Conservation (phyloP, 305 asterid species). For the Plantago coronopus region DNA sequence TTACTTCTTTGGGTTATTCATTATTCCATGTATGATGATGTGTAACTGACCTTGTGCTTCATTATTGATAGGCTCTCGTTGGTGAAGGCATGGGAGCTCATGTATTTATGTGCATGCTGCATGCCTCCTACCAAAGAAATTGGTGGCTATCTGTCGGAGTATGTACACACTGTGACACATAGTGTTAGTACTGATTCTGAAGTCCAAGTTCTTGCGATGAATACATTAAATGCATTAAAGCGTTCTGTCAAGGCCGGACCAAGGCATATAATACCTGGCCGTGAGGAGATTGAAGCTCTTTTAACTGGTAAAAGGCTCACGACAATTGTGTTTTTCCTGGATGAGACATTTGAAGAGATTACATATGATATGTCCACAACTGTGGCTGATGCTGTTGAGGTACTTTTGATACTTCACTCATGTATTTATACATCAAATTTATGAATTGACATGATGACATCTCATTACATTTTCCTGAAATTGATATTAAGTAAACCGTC, state of each 20-base stretch:
- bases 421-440: conserved; percentile 9
- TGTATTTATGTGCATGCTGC: conserved; percentile 92
- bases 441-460: not conserved
- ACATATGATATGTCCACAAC: conserved; percentile 95
- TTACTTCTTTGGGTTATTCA: conserved; percentile 1
- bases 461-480: not conserved
- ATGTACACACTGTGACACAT: conserved; percentile 69
- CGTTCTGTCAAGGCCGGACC: conserved; percentile 93
- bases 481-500: not conserved
- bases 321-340: conserved; percentile 90
- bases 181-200: conserved; percentile 63
- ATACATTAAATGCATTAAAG: conserved; percentile 78
- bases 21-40: conserved; percentile 14
- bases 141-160: conserved; percentile 84
- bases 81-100: conserved; percentile 90
- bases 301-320: conserved; percentile 90
- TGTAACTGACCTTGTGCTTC: conserved; percentile 20
- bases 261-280: conserved; percentile 78
- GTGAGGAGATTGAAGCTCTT: conserved; percentile 91
- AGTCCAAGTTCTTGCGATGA: conserved; percentile 75
- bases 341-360: conserved; percentile 96
- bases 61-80: conserved; percentile 48
- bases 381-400: conserved; percentile 95
- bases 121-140: conserved; percentile 98
- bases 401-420: conserved; percentile 29